A percentile compares a stretch with the other conserved stretches of the same genome.
phyloP scores from a whole-genome alignment of 768 basidiomycete species.

The Exidia glandulosa region DNA sequence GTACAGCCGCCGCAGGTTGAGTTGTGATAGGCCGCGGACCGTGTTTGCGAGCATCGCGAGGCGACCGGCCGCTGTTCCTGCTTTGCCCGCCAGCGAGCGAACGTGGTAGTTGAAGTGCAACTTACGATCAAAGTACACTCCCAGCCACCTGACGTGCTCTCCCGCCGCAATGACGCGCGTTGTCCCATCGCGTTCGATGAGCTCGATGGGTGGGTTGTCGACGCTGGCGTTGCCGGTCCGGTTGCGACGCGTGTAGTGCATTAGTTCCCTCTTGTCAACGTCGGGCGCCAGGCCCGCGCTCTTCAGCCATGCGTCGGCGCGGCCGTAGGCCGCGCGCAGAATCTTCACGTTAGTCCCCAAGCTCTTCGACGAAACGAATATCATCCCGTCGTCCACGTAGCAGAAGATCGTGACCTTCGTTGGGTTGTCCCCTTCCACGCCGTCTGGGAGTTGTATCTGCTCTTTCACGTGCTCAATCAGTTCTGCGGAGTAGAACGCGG shows the following conservation, averaged over 20 bases:
- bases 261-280: slow-evolving; percentile 2
- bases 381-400: slow-evolving; percentile 23
- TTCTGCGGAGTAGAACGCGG: slow-evolving; percentile 7
- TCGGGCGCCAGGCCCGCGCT: neutral
- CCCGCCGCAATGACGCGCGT: neutral
- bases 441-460: neutral
- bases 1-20: slow-evolving; percentile 19
- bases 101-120: slow-evolving; percentile 25
- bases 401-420: slow-evolving; percentile 11
- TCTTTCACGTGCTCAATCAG: too few species aligned
- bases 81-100: slow-evolving; percentile 13
- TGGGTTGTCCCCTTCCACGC: slow-evolving; percentile 3
- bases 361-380: neutral
- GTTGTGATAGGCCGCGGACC: slow-evolving; percentile 21
- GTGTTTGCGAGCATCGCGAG: slow-evolving; percentile 24
- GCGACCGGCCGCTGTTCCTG: slow-evolving; percentile 14
- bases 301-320: neutral
- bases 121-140: slow-evolving; percentile 22
- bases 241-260: too few species aligned
- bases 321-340: neutral
- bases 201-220: neutral
- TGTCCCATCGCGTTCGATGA: neutral
- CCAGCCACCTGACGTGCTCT: slow-evolving; percentile 19
- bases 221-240: too few species aligned
- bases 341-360: neutral